phyloP scores from a whole-genome alignment of 2,329 filamentous ascomycete genomes.

The Neofusicoccum sp. region DNA sequence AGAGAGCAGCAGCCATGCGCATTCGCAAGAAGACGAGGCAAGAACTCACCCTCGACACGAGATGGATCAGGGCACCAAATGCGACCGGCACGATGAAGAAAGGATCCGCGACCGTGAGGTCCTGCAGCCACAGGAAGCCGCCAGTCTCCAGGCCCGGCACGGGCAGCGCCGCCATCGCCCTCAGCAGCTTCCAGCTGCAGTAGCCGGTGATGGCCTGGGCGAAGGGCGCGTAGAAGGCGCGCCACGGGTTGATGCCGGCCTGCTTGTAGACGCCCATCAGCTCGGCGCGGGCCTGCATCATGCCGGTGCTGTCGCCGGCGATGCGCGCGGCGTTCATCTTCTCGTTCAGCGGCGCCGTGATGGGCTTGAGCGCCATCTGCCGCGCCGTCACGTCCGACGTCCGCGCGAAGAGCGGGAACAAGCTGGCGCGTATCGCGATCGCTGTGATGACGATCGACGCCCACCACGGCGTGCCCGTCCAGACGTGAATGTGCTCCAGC shows the following conservation, averaged over 20 bases:
- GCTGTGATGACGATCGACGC: slow-evolving; percentile 67
- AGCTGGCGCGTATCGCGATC: slow-evolving; percentile 59
- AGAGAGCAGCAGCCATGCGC: too few relatives aligned
- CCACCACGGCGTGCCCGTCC: slow-evolving; percentile 77
- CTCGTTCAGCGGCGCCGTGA: slow-evolving; percentile 56
- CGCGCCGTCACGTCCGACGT: slow-evolving; percentile 63
- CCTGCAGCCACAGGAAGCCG: slow-evolving; percentile 72
- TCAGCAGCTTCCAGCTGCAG: slow-evolving; percentile 75
- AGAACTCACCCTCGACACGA: slow-evolving; percentile 57
- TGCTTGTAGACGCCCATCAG: slow-evolving; percentile 52
- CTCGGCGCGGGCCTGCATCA: slow-evolving; percentile 43
- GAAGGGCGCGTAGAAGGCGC: slow-evolving; percentile 55
- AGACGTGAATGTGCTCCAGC: slow-evolving; percentile 81
- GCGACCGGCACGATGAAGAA: slow-evolving; percentile 69
- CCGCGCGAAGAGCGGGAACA: slow-evolving; percentile 65
- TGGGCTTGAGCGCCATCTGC: slow-evolving; percentile 59
- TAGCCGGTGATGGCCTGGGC: slow-evolving; percentile 69
- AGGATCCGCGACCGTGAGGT: slow-evolving; percentile 76
- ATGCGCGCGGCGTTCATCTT: slow-evolving; percentile 50
- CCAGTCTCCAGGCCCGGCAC: slow-evolving; percentile 74
- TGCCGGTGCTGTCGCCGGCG: slow-evolving; percentile 44
- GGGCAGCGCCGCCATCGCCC: slow-evolving; percentile 72
- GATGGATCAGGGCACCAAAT: slow-evolving; percentile 57
- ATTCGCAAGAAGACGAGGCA: not conserved
- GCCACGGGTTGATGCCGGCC: slow-evolving; percentile 54